These are phyloP conservation scores for Polytolypa hystricis DNA, from an alignment of 2,329 filamentous ascomycete genomes.

Conservation along the genomic window DNA sequence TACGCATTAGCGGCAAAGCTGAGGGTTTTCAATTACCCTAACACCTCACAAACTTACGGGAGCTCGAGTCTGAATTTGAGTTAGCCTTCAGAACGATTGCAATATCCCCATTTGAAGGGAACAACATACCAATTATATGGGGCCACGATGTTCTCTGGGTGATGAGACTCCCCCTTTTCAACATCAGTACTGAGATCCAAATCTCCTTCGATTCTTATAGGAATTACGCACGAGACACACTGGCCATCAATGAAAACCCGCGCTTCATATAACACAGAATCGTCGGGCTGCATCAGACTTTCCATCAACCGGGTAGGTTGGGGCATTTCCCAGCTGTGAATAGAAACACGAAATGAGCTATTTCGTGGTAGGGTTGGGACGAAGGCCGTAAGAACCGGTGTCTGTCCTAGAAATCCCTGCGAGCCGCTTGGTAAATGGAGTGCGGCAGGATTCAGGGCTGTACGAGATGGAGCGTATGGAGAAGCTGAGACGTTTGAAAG, in stretches of 20 bases:
- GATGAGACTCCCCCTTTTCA: conserved; percentile 44
- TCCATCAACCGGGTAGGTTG: conserved; percentile 47
- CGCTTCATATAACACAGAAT: conserved; percentile 52
- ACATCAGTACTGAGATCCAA: not conserved
- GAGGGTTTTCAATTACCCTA: no score
- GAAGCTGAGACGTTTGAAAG: no score
- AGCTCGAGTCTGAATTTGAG: conserved; percentile 22
- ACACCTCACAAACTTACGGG: conserved; percentile 20
- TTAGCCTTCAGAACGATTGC: not conserved
- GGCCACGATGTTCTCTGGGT: conserved; percentile 43
- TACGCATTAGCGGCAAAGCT: no score
- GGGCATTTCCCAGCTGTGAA: conserved; percentile 62
- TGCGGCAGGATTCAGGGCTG: conserved; percentile 23
- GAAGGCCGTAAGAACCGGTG: conserved; percentile 63
- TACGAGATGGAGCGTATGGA: conserved; percentile 38
- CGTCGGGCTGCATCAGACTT: conserved; percentile 44
- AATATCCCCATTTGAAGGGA: not conserved
- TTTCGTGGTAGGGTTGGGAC: conserved; percentile 52
- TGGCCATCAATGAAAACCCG: conserved; percentile 59
- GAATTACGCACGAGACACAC: conserved; percentile 45
- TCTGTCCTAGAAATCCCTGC: conserved; percentile 22
- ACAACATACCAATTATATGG: conserved; percentile 38
- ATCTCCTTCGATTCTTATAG: not conserved
- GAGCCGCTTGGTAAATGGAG: conserved; percentile 13
- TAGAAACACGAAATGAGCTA: conserved; percentile 56